Percentiles rank a stretch among this genome's conserved stretches.
phyloP scores from a whole-genome alignment of 1,284 basidiomycete species.

The Apiotrichum akiyoshidainum region DNA sequence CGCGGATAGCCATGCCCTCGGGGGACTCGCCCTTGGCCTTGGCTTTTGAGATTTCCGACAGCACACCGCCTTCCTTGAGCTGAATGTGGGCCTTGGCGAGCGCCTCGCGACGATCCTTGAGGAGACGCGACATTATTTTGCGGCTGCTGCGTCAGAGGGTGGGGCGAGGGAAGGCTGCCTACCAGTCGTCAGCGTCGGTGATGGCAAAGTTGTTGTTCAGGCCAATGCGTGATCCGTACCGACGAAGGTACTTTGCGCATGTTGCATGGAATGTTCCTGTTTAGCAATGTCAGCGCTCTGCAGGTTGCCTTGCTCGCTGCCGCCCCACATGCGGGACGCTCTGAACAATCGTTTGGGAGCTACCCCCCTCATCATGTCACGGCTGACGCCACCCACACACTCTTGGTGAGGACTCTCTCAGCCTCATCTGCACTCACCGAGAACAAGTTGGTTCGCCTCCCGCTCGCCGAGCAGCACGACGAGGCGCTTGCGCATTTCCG shows the following conservation, averaged over 20 bases:
- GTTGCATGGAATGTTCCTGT: slow-evolving; percentile 79
- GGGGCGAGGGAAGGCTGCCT: slow-evolving; percentile 26
- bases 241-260: slow-evolving; percentile 68
- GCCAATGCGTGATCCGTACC: slow-evolving; percentile 61
- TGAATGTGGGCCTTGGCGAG: slow-evolving; percentile 56
- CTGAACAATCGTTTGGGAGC: too few species aligned
- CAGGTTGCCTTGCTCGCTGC: too few species aligned
- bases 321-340: too few species aligned
- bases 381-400: too few species aligned
- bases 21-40: slow-evolving; percentile 70
- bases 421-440: slow-evolving; percentile 46
- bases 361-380: too few species aligned
- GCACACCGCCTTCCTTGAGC: slow-evolving; percentile 61
- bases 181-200: slow-evolving; percentile 80
- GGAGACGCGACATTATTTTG: slow-evolving; percentile 63
- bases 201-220: slow-evolving; percentile 75
- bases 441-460: slow-evolving; percentile 60
- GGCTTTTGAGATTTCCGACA: slow-evolving; percentile 71
- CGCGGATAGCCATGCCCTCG: slow-evolving; percentile 52
- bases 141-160: slow-evolving; percentile 55
- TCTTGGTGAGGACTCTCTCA: neutral
- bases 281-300: slow-evolving; percentile 33
- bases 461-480: slow-evolving; percentile 66
- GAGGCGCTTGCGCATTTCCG: slow-evolving; percentile 78
- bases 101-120: slow-evolving; percentile 60